A percentile compares a stretch with the other conserved stretches of the same genome.
Evolutionary conservation across 495 filamentous ascomycete genomes (phyloP).

Genomic region (Chlorociboria aeruginascens): DNA sequence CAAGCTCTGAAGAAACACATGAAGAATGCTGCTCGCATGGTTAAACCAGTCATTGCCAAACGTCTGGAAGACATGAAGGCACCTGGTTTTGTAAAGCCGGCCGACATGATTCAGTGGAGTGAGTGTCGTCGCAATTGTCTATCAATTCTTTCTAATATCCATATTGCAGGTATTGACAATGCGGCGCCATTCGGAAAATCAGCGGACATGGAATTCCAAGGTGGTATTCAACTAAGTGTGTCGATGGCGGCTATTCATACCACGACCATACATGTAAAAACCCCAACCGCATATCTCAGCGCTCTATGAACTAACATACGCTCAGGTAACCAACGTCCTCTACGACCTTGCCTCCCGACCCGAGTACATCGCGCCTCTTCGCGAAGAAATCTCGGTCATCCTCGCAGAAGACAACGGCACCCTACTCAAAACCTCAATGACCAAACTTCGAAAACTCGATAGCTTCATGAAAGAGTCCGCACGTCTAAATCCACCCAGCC

Average conservation of each 20-base stretch:
- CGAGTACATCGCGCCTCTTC: slow-evolving; percentile 32
- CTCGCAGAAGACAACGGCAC: background rate
- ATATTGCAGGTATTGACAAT: too few relatives aligned
- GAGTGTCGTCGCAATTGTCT: too few relatives aligned
- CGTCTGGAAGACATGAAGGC: background rate
- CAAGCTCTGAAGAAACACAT: background rate
- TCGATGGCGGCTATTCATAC: slow-evolving; percentile 28
- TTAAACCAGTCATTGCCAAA: background rate
- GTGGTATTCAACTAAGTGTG: slow-evolving; percentile 20
- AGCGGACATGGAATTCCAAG: too few relatives aligned
- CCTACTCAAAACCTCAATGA: slow-evolving; percentile 17
- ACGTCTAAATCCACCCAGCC: slow-evolving; percentile 24
- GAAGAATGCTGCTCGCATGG: background rate
- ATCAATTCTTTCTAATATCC: too few relatives aligned
- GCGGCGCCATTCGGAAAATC: too few relatives aligned
- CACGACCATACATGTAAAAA: too few relatives aligned
- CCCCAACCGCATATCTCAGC: too few relatives aligned
- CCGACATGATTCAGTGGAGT: too few relatives aligned
- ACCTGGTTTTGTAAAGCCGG: too few relatives aligned
- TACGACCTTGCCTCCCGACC: slow-evolving; percentile 35
- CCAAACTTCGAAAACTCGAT: slow-evolving; percentile 35
- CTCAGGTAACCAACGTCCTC: slow-evolving; percentile 20
- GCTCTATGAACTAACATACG: too few relatives aligned
- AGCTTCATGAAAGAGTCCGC: slow-evolving; percentile 40
- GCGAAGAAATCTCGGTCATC: slow-evolving; percentile 32